phyloP scores from a whole-genome alignment of 2,329 filamentous ascomycete genomes.

The Phoma sp. region DNA sequence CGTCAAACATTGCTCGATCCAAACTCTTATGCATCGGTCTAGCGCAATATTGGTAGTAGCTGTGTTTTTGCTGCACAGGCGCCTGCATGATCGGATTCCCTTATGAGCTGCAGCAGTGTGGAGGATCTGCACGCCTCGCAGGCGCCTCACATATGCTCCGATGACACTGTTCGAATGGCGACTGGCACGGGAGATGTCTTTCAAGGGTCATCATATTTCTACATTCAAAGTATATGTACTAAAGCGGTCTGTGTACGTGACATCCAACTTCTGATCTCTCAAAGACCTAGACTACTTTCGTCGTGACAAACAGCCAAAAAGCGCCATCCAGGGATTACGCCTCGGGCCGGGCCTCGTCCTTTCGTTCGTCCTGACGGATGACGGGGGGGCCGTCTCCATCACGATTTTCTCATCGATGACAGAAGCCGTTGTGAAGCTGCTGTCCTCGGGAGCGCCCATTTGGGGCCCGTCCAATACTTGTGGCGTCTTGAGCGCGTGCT shows the following conservation, averaged over 20 bases:
- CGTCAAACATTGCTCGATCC: not conserved
- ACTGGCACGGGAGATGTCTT: too few species aligned
- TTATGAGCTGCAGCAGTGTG: not conserved
- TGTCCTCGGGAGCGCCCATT: constrained; percentile 1
- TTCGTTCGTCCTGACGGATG: not conserved
- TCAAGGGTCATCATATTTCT: not conserved
- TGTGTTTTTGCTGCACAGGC: not conserved
- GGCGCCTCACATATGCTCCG: constrained; percentile 8
- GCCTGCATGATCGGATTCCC: not conserved
- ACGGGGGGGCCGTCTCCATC: not conserved
- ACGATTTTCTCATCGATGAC: constrained; percentile 1
- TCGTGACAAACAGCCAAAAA: constrained; percentile 8
- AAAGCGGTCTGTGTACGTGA: not conserved
- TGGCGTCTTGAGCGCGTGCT: constrained; percentile 2
- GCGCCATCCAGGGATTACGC: constrained; percentile 3
- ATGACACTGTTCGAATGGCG: too few species aligned
- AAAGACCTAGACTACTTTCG: not conserved
- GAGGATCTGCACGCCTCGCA: constrained; percentile 16
- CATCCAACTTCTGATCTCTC: not conserved
- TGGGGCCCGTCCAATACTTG: not conserved
- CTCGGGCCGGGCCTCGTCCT: constrained; percentile 4
- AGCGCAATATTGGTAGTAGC: constrained; percentile 1
- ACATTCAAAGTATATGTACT: constrained; percentile 1
- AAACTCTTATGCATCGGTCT: not conserved
- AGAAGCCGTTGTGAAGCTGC: not conserved